phyloP scores from a whole-genome alignment of 345 rosid genomes.

The Brassica juncea region DNA sequence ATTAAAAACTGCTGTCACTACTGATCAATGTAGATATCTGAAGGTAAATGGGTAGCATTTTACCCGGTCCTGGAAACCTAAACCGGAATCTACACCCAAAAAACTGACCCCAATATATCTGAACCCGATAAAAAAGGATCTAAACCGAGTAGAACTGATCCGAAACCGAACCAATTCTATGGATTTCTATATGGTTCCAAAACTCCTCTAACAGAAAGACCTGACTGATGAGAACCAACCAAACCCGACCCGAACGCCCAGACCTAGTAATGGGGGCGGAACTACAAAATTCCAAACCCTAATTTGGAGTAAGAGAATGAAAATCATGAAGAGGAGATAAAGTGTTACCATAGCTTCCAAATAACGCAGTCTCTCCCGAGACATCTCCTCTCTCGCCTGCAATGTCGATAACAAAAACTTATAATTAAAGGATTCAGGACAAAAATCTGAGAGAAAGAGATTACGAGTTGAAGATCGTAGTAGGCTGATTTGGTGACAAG shows the following conservation, averaged over 20 bases:
- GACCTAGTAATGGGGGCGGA: not conserved
- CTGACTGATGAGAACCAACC: too few relatives aligned
- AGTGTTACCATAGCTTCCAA: constrained; percentile 85
- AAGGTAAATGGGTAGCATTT: not conserved
- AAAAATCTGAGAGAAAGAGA: constrained; percentile 27
- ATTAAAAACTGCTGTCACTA: constrained; percentile 5
- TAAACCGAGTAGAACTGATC: not conserved
- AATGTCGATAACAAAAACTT: constrained; percentile 21
- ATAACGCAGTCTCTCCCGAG: constrained; percentile 80
- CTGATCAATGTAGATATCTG: not conserved
- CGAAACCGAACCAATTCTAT: not conserved
- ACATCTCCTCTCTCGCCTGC: constrained; percentile 98
- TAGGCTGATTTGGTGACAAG: constrained; percentile 85
- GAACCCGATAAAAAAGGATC: not conserved
- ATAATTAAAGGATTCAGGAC: constrained; percentile 18
- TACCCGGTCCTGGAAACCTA: not conserved
- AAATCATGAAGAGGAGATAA: not conserved
- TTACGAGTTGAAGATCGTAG: constrained; percentile 87
- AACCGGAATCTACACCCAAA: not conserved
- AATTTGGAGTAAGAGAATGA: not conserved
- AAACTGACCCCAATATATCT: not conserved
- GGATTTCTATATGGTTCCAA: not conserved
- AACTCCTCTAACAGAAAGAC: too few relatives aligned
- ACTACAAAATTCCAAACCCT: constrained; percentile 17
- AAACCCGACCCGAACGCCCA: too few relatives aligned